phyloP scores from a whole-genome alignment of 345 rosid species.

The Hibiscus syriacus region DNA sequence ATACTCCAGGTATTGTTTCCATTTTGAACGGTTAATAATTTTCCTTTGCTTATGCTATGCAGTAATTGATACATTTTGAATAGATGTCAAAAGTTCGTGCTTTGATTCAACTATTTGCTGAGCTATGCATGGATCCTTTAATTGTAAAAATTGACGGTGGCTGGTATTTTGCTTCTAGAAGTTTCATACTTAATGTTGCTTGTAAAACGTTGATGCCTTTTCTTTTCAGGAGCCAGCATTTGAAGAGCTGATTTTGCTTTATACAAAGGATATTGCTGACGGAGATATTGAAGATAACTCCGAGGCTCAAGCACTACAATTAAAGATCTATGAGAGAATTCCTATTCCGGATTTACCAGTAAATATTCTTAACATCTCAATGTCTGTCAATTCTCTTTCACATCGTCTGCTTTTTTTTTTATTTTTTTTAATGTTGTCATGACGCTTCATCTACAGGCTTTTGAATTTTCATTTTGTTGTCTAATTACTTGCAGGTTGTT shows the following conservation, averaged over 20 bases:
- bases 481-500: conserved; percentile 51
- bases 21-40: conserved; percentile 1
- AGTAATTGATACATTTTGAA: conserved; percentile 9
- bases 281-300: conserved; percentile 31
- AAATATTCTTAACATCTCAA: conserved; percentile 27
- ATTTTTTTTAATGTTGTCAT: not conserved
- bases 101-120: not conserved
- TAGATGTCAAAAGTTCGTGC: conserved; percentile 1
- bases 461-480: conserved; percentile 16
- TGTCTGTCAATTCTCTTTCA: conserved; percentile 26
- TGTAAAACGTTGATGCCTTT: conserved; percentile 19
- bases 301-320: conserved; percentile 53
- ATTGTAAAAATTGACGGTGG: not conserved
- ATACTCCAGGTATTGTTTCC: conserved; percentile 62
- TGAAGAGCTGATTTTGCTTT: conserved; percentile 79
- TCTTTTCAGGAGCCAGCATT: conserved; percentile 83
- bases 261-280: conserved; percentile 42
- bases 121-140: not conserved
- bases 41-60: conserved; percentile 4
- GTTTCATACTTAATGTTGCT: conserved; percentile 3
- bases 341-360: conserved; percentile 97
- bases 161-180: conserved; percentile 7
- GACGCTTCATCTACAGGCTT: conserved; percentile 6
- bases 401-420: conserved; percentile 8
- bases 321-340: conserved; percentile 78